Base-by-base conservation (phyloP, 2,329 filamentous ascomycete species). In the Aspergillus tanneri region DNA sequence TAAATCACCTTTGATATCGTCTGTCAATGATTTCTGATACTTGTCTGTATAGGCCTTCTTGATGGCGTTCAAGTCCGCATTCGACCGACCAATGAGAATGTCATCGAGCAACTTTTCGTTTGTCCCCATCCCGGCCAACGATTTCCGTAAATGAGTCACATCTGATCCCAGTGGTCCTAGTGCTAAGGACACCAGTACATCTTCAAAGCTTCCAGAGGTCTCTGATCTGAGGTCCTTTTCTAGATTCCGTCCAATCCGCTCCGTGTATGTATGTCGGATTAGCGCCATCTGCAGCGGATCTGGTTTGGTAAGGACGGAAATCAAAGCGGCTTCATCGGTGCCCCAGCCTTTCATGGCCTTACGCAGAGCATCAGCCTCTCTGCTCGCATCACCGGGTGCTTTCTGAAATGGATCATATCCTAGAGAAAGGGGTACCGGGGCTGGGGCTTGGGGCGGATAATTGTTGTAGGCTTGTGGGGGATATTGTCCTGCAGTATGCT, bases 341-440 rank as follows among this genome's bases (percentile, higher is more conserved):
- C 91, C 92, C 53, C 96, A 88, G 0, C 90, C 90, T 70, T 95
- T 96, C 90, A 96, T 96, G 2, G 92, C 89, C 58, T 80, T 80
- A 44, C 89, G 83, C 18, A 95, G 75, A 3, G 77, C 81, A 48
- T 90, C 81, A 0, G 89, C 87, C 58, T 93, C 84, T 10, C 76
- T 72, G 3, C 74, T 77, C 39, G 83, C 85, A 55, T 95, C 84
- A 14, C 78, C 75, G 23, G 81, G 77, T 35, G 88, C 86, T 37
- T 81, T 75, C 61, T 88, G 86, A 10, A 83, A 81, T 0, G 86
- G 79, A 2, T 83, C 83, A 62, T 96, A 96, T 27, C 91, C 91
- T 0, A 80, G 71, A 0, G 87, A 87, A n/a, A n/a, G n/a, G n/a
- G n/a, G n/a, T n/a, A n/a, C n/a, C n/a, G n/a, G n/a, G n/a, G n/a